A percentile compares a stretch with the other conserved stretches of the same genome.
Conservation (phyloP, 192 early-diverging fungal species). For the Podila epigama region DNA sequence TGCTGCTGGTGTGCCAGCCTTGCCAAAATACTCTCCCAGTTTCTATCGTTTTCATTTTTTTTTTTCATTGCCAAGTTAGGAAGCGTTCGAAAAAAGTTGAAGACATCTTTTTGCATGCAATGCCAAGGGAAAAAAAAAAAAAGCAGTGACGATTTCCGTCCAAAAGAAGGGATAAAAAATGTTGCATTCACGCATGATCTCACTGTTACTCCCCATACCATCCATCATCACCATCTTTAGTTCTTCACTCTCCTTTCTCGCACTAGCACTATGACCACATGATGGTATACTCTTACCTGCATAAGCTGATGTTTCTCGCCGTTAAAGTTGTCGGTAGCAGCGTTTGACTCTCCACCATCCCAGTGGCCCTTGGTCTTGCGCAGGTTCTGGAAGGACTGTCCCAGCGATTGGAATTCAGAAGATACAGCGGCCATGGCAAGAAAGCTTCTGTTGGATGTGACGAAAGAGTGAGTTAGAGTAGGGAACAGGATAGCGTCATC, state of each 20-base stretch:
- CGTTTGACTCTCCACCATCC: constrained; percentile 35
- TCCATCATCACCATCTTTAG: too few relatives aligned
- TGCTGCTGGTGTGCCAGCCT: constrained; percentile 51
- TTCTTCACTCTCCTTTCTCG: neutral
- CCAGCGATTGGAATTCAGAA: constrained; percentile 36
- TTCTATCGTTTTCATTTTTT: constrained; percentile 26
- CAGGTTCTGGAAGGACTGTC: constrained; percentile 43
- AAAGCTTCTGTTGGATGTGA: neutral
- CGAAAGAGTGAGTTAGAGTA: neutral
- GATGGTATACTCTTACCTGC: constrained; percentile 22
- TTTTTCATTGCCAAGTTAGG: neutral
- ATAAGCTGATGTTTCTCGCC: constrained; percentile 51
- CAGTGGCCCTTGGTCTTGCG: constrained; percentile 48
- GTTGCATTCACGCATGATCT: too few relatives aligned
- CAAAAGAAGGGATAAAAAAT: neutral
- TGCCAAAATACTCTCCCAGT: constrained; percentile 55
- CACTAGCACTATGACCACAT: neutral
- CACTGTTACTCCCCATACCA: too few relatives aligned
- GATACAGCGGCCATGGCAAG: constrained; percentile 34
- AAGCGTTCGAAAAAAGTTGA: neutral
- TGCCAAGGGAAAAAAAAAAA: neutral
- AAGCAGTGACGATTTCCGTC: neutral
- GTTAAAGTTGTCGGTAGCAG: constrained; percentile 45
- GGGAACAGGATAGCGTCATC: neutral
- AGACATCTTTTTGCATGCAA: neutral